Evolutionary conservation across 371 early-diverging fungal species (phyloP).

Genomic region (Mortierella sp.): DNA sequence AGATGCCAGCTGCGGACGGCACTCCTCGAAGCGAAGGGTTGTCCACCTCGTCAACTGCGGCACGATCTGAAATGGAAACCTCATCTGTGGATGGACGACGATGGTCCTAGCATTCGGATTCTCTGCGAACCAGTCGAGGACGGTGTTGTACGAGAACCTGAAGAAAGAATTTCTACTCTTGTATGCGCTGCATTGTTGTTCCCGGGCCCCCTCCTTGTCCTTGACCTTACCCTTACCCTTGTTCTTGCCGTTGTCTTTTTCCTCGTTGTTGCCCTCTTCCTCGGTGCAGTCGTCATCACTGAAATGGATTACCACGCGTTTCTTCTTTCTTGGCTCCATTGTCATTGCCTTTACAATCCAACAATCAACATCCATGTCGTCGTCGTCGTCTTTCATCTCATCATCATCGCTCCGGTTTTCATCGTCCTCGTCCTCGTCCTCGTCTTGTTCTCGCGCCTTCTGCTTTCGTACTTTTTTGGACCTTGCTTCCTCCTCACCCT

Average conservation of each 20-base stretch:
- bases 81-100: conserved; percentile 11
- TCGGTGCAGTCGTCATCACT: no score
- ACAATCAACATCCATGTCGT: no score
- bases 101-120: conserved; percentile 13
- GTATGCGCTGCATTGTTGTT: no score
- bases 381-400: not conserved
- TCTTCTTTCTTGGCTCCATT: no score
- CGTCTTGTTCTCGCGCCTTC: not conserved
- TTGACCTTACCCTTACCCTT: no score
- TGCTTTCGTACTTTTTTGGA: not conserved
- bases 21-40: conserved; percentile 11
- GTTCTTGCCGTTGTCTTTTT: no score
- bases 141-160: conserved; percentile 19
- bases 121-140: conserved; percentile 27
- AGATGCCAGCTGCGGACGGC: not conserved
- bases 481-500: not conserved
- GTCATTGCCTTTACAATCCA: no score
- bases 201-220: no score
- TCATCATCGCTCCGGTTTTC: not conserved
- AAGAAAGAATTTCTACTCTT: no score
- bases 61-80: not conserved
- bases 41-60: conserved; percentile 8
- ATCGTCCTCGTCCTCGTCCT: not conserved
- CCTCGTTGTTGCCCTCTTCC: no score
- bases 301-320: no score